Conservation (phyloP, 345 rosid genomes). For the Turritis glabra region DNA sequence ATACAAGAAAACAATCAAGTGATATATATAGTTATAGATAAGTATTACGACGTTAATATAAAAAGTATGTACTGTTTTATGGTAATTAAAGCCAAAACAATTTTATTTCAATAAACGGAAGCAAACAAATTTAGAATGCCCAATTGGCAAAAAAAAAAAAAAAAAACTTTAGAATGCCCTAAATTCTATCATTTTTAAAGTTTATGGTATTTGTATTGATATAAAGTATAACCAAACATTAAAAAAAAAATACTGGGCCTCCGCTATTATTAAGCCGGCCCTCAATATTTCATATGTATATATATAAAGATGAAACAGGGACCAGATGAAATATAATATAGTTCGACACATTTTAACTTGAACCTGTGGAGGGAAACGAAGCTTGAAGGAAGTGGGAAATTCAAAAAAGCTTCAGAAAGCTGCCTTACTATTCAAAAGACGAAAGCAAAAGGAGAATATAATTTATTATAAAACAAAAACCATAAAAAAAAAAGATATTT, state of each 20-base stretch:
- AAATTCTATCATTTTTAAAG: constrained; percentile 1
- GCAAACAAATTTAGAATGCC: neutral
- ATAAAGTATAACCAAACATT: constrained; percentile 2
- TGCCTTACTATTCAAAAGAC: constrained; percentile 40
- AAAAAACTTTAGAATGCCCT: neutral
- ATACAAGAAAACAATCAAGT: constrained; percentile 4
- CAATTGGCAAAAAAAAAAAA: no score
- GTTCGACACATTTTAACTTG: constrained; percentile 29
- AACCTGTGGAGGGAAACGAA: constrained; percentile 46
- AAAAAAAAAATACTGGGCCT: constrained; percentile 16
- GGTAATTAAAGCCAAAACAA: neutral
- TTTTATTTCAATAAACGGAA: neutral
- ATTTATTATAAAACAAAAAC: constrained; percentile 8
- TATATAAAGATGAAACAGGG: neutral
- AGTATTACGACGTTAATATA: neutral
- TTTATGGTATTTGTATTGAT: neutral
- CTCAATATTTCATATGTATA: constrained; percentile 24
- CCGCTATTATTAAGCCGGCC: constrained; percentile 31
- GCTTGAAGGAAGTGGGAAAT: constrained; percentile 47
- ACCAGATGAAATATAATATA: constrained; percentile 19
- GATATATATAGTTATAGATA: neutral
- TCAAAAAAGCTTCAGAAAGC: constrained; percentile 49
- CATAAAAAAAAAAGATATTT: neutral
- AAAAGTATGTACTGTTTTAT: neutral
- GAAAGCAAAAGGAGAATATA: constrained; percentile 43